phyloP scores from a whole-genome alignment of 371 early-diverging fungal species.

The Umbelopsis sp. region DNA sequence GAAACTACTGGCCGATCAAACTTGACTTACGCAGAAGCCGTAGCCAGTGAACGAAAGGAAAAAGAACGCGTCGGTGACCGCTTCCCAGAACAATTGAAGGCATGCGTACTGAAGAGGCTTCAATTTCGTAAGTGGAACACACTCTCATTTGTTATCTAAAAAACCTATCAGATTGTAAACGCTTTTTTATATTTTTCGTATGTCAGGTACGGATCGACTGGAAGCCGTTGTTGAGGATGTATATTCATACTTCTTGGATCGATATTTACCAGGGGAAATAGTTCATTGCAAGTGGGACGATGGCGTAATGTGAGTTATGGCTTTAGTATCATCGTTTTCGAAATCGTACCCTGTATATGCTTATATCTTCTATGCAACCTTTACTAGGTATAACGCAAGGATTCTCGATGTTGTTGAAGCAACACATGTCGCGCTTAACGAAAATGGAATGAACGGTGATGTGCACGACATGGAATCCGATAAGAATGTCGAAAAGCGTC shows the following conservation, averaged over 20 bases:
- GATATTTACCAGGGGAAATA: slow-evolving; percentile 49
- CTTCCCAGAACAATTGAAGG: slow-evolving; percentile 70
- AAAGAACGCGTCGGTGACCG: slow-evolving; percentile 58
- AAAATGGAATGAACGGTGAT: neutral
- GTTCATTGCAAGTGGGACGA: slow-evolving; percentile 58
- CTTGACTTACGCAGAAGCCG: slow-evolving; percentile 81
- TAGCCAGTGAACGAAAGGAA: slow-evolving; percentile 72
- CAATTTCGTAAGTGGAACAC: slow-evolving; percentile 66
- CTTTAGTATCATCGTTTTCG: neutral
- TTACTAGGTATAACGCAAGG: slow-evolving; percentile 40
- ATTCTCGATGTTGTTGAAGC: slow-evolving; percentile 29
- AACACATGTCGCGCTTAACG: neutral
- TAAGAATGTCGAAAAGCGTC: neutral
- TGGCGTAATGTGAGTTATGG: slow-evolving; percentile 37
- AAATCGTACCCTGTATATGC: neutral
- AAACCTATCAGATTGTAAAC: neutral
- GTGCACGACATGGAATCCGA: slow-evolving; percentile 20
- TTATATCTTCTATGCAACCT: neutral
- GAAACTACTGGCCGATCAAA: slow-evolving; percentile 72
- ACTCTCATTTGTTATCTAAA: neutral
- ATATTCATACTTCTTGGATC: slow-evolving; percentile 46
- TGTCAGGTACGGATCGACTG: slow-evolving; percentile 53
- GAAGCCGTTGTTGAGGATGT: slow-evolving; percentile 61
- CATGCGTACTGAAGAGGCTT: slow-evolving; percentile 62
- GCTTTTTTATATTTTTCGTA: neutral